Evolutionary conservation across 768 basidiomycete genomes (phyloP).

Genomic region (Russula sp.): DNA sequence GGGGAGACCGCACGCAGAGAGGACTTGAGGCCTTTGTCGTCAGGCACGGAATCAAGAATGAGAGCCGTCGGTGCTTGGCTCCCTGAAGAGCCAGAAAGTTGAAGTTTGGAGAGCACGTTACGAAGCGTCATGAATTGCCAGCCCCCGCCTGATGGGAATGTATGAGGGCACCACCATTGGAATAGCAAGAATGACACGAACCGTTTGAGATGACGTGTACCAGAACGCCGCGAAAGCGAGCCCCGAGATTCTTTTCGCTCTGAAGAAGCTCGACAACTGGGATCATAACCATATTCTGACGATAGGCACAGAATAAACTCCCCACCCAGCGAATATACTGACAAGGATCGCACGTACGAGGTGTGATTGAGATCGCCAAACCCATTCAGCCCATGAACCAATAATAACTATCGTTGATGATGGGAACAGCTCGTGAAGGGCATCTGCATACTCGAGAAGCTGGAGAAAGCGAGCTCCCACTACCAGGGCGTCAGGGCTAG

Average conservation of each 20-base stretch:
- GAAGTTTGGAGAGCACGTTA: constrained; percentile 13
- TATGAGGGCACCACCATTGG: not conserved
- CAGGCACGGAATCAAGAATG: constrained; percentile 20
- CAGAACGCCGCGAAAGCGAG: constrained; percentile 15
- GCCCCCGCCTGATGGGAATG: constrained; percentile 14
- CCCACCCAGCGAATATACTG: not conserved
- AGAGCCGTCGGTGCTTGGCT: constrained; percentile 18
- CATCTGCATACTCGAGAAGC: constrained; percentile 5
- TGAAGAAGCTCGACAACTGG: constrained; percentile 19
- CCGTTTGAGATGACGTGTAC: constrained; percentile 23
- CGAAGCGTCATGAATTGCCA: constrained; percentile 22
- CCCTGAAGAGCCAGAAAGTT: not conserved
- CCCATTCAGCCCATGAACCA: constrained; percentile 11
- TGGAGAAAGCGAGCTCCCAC: constrained; percentile 19
- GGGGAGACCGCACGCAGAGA: constrained; percentile 18
- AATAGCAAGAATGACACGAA: not conserved
- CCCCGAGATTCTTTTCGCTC: not conserved
- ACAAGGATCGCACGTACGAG: constrained; percentile 1
- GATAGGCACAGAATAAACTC: not conserved
- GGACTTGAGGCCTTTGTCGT: constrained; percentile 19
- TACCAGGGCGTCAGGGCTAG: not conserved
- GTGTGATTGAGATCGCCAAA: constrained; percentile 12
- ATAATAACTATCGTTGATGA: constrained; percentile 7
- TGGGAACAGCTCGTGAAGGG: constrained; percentile 9
- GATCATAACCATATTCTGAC: constrained; percentile 16